Base-by-base conservation (phyloP, 805 yeast species). In the Starmerella sp. region DNA sequence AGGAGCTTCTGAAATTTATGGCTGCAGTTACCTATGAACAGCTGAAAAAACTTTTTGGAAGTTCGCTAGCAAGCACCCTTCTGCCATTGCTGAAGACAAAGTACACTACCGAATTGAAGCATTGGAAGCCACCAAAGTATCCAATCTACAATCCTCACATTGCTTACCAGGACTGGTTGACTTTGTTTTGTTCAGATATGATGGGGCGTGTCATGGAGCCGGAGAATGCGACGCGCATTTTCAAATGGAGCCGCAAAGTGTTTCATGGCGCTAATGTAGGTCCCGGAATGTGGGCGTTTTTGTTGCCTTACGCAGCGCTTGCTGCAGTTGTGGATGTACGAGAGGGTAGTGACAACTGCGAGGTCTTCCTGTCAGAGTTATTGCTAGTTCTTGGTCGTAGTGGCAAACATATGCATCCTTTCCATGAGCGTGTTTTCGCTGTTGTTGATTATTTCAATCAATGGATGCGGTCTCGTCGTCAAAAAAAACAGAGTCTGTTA, bases 371-470 rank as follows among this genome's bases (percentile, higher is more conserved):
- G 32, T 61, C 60, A 1, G 98, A 93, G 64, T 77, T 91, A 44
- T 65, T 75, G 52, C 66, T 72, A 9, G 78, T 90, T 10, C 42
- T 60, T n/a, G 37, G 51, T 8, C 22, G 71, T 76, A 4, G 72
- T 75, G 35, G 78, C 76, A 52, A 63, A 74, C 7, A 60, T 65
- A 1, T 67, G 75, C 17, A 75, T 77, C 91, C 78, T 45, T 83
- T 88, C 60, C 86, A 80, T 62, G 85, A 85, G 56, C 74, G 88
- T 0, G 77, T 89, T 0, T 88, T 93, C 63, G 80, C 81, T 42
- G 80, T 90, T 4, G 70, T 90, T 31, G 97, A 93, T 63, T 88
- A 89, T 64, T 79, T 89, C 58, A 79, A 82, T 55, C 87, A 84
- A 61, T 89, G 96, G 95, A 58, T 64, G 37, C 59, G 70, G 6